Conservation (phyloP, 768 basidiomycete species). For the Suillus paluster region DNA sequence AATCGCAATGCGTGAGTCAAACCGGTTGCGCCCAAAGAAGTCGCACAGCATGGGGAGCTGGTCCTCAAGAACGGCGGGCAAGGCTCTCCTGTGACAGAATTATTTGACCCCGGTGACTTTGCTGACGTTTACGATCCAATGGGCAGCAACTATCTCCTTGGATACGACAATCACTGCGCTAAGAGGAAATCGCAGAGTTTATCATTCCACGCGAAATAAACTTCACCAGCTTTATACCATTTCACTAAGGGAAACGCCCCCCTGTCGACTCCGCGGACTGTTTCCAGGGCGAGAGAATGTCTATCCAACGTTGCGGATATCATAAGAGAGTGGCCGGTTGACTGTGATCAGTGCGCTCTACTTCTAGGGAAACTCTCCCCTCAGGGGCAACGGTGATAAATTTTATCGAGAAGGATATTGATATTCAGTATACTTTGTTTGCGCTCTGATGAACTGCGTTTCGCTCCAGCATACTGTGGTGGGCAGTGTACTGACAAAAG, state of each 20-base stretch:
- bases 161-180: too few species aligned
- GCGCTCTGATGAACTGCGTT: background rate
- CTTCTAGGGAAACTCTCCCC: background rate
- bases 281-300: slow-evolving; percentile 82
- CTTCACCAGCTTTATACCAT: slow-evolving; percentile 19
- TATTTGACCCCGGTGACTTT: slow-evolving; percentile 82
- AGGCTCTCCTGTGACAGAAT: slow-evolving; percentile 77
- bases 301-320: slow-evolving; percentile 44
- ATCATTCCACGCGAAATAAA: too few species aligned
- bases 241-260: slow-evolving; percentile 44
- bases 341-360: background rate
- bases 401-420: background rate
- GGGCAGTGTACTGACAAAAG: background rate
- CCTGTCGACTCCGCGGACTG: slow-evolving; percentile 73
- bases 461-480: background rate
- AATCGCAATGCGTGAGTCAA: too few species aligned
- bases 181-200: too few species aligned
- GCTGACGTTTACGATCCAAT: slow-evolving; percentile 78
- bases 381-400: background rate
- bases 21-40: too few species aligned
- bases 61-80: background rate
- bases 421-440: background rate
- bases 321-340: too few species aligned
- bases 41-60: too few species aligned
- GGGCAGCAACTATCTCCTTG: too few species aligned